Conservation (phyloP, 805 yeast species). For the Candida incommunis region DNA sequence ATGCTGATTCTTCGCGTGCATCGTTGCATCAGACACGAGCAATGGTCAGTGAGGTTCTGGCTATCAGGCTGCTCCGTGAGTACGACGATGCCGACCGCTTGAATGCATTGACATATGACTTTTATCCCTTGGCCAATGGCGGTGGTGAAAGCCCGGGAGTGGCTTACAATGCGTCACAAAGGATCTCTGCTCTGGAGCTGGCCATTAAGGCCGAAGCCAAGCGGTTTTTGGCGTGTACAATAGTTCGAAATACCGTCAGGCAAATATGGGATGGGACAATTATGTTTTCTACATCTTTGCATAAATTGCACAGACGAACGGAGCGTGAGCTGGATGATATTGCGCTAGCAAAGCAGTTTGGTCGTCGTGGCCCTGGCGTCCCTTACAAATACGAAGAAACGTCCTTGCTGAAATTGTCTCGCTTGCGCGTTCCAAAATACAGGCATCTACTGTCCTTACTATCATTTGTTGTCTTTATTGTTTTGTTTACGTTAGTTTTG, state of each 20-base stretch:
- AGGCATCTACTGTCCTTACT: conserved; percentile 19
- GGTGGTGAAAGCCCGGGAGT: conserved; percentile 10
- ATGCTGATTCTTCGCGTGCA: conserved; percentile 18
- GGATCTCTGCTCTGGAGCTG: conserved; percentile 34
- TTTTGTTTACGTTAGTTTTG: conserved; percentile 18
- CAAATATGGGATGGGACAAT: conserved; percentile 40
- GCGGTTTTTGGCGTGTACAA: conserved; percentile 37
- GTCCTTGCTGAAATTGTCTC: conserved; percentile 22
- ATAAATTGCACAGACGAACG: conserved; percentile 21
- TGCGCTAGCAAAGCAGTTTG: conserved; percentile 13
- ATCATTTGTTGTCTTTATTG: conserved; percentile 19
- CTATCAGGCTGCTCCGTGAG: conserved; percentile 35
- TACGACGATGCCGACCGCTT: conserved; percentile 27
- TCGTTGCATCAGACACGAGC: conserved; percentile 31
- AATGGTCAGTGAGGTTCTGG: conserved; percentile 37
- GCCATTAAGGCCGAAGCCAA: conserved; percentile 40
- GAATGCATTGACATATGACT: conserved; percentile 30
- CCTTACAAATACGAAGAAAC: conserved; percentile 22
- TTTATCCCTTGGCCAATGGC: conserved; percentile 31
- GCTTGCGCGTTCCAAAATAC: conserved; percentile 26
- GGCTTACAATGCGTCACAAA: conserved; percentile 21
- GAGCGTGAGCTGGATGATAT: conserved; percentile 14
- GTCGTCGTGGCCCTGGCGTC: conserved; percentile 22
- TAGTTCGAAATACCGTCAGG: conserved; percentile 31
- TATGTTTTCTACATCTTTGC: conserved; percentile 25